phyloP scores from a whole-genome alignment of 176 grass and related monocot species.

The Poa annua region DNA sequence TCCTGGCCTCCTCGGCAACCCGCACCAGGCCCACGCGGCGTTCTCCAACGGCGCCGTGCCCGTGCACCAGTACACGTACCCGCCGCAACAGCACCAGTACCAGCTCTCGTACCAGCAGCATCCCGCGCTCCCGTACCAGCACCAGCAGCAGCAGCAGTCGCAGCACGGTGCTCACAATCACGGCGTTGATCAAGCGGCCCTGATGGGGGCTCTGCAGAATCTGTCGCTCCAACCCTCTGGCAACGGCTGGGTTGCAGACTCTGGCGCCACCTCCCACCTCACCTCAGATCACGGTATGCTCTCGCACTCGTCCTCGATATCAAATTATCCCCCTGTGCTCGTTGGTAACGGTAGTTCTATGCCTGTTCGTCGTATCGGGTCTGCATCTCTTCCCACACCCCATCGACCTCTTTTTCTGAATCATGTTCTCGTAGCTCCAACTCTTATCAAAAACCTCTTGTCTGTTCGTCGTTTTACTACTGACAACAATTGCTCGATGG shows the following conservation, averaged over 20 bases:
- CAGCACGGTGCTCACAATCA: not conserved
- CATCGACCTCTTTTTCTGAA: not conserved
- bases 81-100: no score
- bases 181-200: not conserved
- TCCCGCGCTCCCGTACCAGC: no score
- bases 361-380: not conserved
- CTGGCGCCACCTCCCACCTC: not conserved
- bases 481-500: not conserved
- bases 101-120: not conserved
- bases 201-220: not conserved
- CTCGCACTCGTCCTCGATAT: not conserved
- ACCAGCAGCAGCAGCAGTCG: not conserved
- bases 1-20: no score
- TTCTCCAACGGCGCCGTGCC: not conserved
- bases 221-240: not conserved
- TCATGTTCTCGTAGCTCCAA: not conserved
- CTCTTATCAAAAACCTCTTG: not conserved
- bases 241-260: not conserved
- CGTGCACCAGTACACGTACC: not conserved
- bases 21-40: not conserved
- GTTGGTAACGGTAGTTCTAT: not conserved
- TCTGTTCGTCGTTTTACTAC: not conserved
- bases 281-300: not conserved
- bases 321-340: not conserved
- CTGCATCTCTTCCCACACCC: rapidly evolving